Percentiles rank a stretch among this genome's conserved stretches.
Conservation (phyloP, 106 monocot species). For the Dioscorea dumetorum region DNA sequence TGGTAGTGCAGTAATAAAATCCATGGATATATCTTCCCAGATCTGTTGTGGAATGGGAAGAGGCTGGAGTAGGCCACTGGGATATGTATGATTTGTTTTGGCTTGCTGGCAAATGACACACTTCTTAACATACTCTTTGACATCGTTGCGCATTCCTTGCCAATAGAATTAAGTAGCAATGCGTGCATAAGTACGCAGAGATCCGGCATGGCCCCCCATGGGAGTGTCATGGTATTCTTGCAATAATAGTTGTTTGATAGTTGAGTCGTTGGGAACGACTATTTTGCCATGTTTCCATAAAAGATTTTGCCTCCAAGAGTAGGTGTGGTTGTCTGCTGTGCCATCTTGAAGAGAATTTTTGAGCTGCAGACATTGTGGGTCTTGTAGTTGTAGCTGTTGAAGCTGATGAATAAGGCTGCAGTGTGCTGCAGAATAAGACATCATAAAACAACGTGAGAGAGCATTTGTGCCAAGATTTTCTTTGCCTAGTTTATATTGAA, state of each 20-base stretch:
- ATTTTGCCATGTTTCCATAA: too few species aligned
- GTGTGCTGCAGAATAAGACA: neutral
- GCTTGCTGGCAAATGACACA: neutral
- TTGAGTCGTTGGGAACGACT: too few species aligned
- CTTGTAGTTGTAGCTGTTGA: neutral
- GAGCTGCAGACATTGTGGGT: neutral
- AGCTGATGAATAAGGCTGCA: neutral
- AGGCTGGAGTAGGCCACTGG: neutral
- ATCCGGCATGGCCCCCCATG: neutral
- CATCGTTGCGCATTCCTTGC: neutral
- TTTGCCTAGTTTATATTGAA: neutral
- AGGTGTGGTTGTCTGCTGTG: neutral
- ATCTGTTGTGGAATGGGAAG: neutral
- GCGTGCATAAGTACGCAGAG: neutral
- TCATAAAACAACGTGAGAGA: neutral
- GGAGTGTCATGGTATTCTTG: neutral
- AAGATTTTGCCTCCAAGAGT: neutral
- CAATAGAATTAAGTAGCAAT: neutral
- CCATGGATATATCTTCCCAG: neutral
- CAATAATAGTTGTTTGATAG: neutral
- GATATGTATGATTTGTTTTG: neutral
- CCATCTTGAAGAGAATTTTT: neutral
- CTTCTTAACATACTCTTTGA: neutral
- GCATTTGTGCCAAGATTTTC: neutral
- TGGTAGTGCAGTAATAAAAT: constrained; percentile 1